phyloP scores from a whole-genome alignment of 1,284 basidiomycete genomes.

The Peniophora sp. region DNA sequence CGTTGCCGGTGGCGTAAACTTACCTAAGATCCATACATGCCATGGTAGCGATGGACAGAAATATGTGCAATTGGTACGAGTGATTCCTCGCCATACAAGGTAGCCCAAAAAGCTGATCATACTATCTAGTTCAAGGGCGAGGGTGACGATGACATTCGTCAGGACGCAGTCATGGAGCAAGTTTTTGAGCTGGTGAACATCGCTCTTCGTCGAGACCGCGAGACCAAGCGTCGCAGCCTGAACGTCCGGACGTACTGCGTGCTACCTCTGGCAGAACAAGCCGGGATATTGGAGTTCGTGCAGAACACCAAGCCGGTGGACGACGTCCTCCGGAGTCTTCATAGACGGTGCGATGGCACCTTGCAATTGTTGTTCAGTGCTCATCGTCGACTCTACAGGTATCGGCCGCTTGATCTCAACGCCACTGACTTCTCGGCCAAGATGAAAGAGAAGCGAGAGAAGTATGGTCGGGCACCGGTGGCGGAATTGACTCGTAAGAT shows the following conservation, averaged over 20 bases:
- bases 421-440: background rate
- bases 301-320: constrained; percentile 67
- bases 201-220: constrained; percentile 66
- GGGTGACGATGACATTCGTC: constrained; percentile 85
- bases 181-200: constrained; percentile 89
- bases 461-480: no score
- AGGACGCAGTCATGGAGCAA: constrained; percentile 99
- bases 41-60: constrained; percentile 58
- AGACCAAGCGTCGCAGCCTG: constrained; percentile 70
- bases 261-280: constrained; percentile 74
- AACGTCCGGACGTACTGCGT: constrained; percentile 84
- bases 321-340: constrained; percentile 55
- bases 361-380: background rate
- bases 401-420: constrained; percentile 6
- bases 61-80: constrained; percentile 78
- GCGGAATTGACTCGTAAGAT: constrained; percentile 21
- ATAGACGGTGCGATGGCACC: constrained; percentile 40
- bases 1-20: constrained; percentile 73
- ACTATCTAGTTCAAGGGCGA: constrained; percentile 80
- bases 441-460: background rate
- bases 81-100: background rate
- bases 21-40: constrained; percentile 80
- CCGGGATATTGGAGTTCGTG: constrained; percentile 91
- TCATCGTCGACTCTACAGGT: constrained; percentile 30
- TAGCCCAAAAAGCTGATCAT: constrained; percentile 64